Evolutionary conservation across 495 filamentous ascomycete genomes (phyloP).

Genomic region (Neurospora sp.): DNA sequence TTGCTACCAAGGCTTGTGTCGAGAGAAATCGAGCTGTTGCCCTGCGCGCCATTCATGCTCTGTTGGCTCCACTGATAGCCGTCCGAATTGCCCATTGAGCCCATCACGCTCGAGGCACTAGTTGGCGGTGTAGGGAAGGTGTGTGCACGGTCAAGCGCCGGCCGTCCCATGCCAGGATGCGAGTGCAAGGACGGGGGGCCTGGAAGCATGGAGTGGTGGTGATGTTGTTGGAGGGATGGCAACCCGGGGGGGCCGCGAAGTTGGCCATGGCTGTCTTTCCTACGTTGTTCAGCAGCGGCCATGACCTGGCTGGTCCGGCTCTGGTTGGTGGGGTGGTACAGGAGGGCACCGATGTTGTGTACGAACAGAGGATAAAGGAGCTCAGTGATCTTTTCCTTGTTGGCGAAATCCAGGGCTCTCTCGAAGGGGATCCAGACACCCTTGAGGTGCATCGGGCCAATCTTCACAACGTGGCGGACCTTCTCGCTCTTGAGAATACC

Average conservation of each 20-base stretch:
- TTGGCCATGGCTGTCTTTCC: conserved; percentile 51
- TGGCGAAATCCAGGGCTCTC: conserved; percentile 91
- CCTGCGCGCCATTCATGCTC: conserved; percentile 55
- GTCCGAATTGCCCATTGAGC: conserved; percentile 58
- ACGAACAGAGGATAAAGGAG: conserved; percentile 92
- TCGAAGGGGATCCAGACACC: conserved; percentile 99
- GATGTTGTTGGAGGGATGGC: conserved; percentile 63
- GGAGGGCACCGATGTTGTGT: conserved; percentile 87
- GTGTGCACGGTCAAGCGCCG: conserved; percentile 68
- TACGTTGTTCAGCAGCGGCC: conserved; percentile 65
- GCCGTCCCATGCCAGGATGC: conserved; percentile 58
- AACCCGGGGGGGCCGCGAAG: conserved; percentile 38
- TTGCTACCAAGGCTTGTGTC: conserved; percentile 75
- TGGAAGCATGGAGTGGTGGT: conserved; percentile 72
- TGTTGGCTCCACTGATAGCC: conserved; percentile 66
- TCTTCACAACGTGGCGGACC: conserved; percentile 92
- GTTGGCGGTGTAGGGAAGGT: conserved; percentile 93
- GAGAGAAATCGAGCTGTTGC: conserved; percentile 68
- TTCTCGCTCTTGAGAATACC: conserved; percentile 98
- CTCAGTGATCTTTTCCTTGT: conserved; percentile 99
- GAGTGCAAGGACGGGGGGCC: conserved; percentile 63
- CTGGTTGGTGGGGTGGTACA: conserved; percentile 91
- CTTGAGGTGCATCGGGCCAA: conserved; percentile 97
- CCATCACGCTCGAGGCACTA: conserved; percentile 83
- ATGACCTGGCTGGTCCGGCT: conserved; percentile 73